Base-by-base conservation (phyloP, 306 rosid genomes). In the Glycyrrhiza uralensis region DNA sequence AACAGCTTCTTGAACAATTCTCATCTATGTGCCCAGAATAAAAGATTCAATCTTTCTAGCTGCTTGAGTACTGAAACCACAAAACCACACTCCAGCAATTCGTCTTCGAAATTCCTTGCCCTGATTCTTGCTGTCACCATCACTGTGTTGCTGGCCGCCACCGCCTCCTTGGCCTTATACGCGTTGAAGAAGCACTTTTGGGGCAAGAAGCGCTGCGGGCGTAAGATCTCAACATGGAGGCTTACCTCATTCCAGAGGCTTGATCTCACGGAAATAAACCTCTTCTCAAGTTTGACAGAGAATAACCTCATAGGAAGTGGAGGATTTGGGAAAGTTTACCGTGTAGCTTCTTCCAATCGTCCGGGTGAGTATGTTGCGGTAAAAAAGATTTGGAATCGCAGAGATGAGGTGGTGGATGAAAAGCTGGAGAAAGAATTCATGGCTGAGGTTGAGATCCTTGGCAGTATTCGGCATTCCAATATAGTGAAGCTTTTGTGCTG, bases 401-500 rank as follows among this genome's bases (percentile, higher is more conserved):
- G 7, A 41, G 76, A 54, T 59, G n/a, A n/a, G n/a, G n/a, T n/a
- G n/a, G 26, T 83, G 51, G 90, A 86, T 72, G 77, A 80, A 67
- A 85, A 23, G 74, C 76, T 80, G 4, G 96, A 87, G 79, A 89
- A 83, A 55, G 91, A 91, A 57, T 94, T 94, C 17, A 55, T 47
- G 44, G 86, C 96, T 14, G 97, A 94, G 78, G 92, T 89, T 76
- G 81, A 87, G 51, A 80, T 84, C 36, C 65, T 94, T 38, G 91
- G 99, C 11, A 71, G 68, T 4, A 94, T 91, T 76, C 72, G 97
- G 66, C 99, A 94, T 82, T 76, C 90, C 5, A 91, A 94, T 63
- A 83, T 94, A 62, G 99, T 91, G 42, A 94, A 91, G 82, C 83
- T 94, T 75, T 39, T 87, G 76, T 89, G 97, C 75, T 89, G 94